Conservation (phyloP, 129 eudicot genomes). For the Pseudognaphalium luteoalbum region DNA sequence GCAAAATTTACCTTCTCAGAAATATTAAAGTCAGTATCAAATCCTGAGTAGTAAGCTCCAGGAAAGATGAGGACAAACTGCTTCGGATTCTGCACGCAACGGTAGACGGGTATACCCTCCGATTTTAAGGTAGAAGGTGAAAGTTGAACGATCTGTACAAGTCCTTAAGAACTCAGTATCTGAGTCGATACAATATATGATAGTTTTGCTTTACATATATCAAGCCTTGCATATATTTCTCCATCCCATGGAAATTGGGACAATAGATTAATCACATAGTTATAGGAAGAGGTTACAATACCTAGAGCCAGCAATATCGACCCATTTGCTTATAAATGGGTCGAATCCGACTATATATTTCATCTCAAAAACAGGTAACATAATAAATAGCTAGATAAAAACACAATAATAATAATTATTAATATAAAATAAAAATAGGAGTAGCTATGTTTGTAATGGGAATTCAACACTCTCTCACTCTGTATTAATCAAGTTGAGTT, state of each 20-base stretch:
- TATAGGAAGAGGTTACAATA: slow-evolving; percentile 3
- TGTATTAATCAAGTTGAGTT: too few species aligned
- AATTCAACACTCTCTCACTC: too few species aligned
- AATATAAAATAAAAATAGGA: too few species aligned
- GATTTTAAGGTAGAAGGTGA: slow-evolving; percentile 58
- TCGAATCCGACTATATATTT: background rate
- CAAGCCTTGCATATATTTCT: slow-evolving; percentile 10
- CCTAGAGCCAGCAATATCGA: background rate
- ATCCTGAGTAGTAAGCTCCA: slow-evolving; percentile 70
- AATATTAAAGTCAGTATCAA: slow-evolving; percentile 72
- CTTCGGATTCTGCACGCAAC: slow-evolving; percentile 61
- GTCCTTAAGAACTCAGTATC: background rate
- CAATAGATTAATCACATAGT: background rate
- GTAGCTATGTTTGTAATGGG: too few species aligned
- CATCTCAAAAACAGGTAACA: background rate
- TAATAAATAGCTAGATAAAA: background rate
- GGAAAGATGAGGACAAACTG: slow-evolving; percentile 74
- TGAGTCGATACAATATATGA: slow-evolving; percentile 5
- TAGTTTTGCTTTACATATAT: slow-evolving; percentile 3
- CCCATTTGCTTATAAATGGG: background rate
- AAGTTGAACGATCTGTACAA: slow-evolving; percentile 73
- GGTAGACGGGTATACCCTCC: slow-evolving; percentile 80
- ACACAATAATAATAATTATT: background rate
- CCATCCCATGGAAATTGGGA: slow-evolving; percentile 1
- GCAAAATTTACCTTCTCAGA: slow-evolving; percentile 64